phyloP scores from a whole-genome alignment of 2,329 filamentous ascomycete species.

The Clonostachys byssicola region DNA sequence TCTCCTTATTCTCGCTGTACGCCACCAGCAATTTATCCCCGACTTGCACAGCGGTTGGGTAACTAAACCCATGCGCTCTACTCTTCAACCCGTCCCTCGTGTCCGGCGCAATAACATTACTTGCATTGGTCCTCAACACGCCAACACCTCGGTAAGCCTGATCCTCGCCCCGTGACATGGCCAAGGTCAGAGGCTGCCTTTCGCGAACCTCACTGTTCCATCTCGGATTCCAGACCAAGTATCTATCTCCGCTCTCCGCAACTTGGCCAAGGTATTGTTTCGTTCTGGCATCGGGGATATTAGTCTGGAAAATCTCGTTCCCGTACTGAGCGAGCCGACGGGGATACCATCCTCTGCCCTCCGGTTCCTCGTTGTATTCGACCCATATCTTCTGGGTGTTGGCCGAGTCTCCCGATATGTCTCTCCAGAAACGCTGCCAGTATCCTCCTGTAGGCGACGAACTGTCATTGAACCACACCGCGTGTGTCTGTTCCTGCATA shows the following conservation, averaged over 20 bases:
- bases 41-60: slow-evolving; percentile 12
- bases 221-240: neutral
- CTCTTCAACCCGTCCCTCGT: slow-evolving; percentile 12
- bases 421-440: slow-evolving; percentile 17
- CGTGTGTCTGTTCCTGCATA: slow-evolving; percentile 8
- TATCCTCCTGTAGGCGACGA: slow-evolving; percentile 10
- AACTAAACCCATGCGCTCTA: slow-evolving; percentile 11
- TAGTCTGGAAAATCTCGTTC: slow-evolving; percentile 12
- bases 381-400: slow-evolving; percentile 14
- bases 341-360: slow-evolving; percentile 13
- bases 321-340: slow-evolving; percentile 5
- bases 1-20: slow-evolving; percentile 18
- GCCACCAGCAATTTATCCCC: slow-evolving; percentile 10
- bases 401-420: slow-evolving; percentile 9
- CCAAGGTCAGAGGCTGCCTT: neutral
- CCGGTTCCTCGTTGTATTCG: slow-evolving; percentile 9
- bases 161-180: neutral
- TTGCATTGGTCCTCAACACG: slow-evolving; percentile 13
- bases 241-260: neutral
- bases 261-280: slow-evolving; percentile 12
- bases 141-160: slow-evolving; percentile 6
- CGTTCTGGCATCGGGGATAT: slow-evolving; percentile 14
- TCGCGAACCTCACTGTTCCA: neutral
- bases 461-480: slow-evolving; percentile 11
- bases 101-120: slow-evolving; percentile 11